Evolutionary conservation across 306 rosid genomes (phyloP).

Genomic region (Fagus sylvatica): DNA sequence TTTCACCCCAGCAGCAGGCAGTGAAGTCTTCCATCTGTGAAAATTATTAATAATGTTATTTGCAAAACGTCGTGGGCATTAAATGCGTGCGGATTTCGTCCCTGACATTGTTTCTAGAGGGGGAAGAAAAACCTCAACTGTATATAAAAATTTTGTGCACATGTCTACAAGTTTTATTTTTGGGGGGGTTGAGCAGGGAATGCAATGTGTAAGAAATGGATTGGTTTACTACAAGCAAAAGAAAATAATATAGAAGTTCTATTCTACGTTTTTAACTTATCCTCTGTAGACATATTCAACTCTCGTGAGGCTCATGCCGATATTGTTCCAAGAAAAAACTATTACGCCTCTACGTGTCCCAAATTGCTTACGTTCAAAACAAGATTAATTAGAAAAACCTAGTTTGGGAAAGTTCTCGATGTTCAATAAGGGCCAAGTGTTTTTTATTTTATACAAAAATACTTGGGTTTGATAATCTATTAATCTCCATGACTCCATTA

Average conservation of each 20-base stretch:
- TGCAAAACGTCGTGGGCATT: neutral
- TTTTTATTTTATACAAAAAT: slow-evolving; percentile 12
- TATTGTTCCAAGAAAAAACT: slow-evolving; percentile 4
- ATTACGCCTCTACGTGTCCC: neutral
- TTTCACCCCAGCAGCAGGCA: neutral
- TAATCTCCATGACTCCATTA: neutral
- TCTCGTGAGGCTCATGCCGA: slow-evolving; percentile 33
- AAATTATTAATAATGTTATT: too few species aligned
- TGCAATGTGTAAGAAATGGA: neutral
- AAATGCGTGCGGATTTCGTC: too few species aligned
- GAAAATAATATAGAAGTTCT: neutral
- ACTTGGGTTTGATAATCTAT: neutral
- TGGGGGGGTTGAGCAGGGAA: too few species aligned
- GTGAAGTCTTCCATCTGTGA: neutral
- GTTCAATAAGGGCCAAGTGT: slow-evolving; percentile 32
- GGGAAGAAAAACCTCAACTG: too few species aligned
- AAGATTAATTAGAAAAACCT: slow-evolving; percentile 11
- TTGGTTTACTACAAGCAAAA: neutral
- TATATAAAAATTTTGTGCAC: too few species aligned
- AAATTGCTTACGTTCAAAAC: slow-evolving; percentile 13
- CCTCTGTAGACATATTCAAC: slow-evolving; percentile 11
- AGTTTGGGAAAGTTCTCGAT: slow-evolving; percentile 36
- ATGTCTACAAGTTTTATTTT: too few species aligned
- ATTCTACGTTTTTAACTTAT: neutral
- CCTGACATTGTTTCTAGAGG: too few species aligned